These are phyloP conservation scores for Andrographis paniculata DNA, from an alignment of 305 asterid genomes.

Conservation along the genomic window DNA sequence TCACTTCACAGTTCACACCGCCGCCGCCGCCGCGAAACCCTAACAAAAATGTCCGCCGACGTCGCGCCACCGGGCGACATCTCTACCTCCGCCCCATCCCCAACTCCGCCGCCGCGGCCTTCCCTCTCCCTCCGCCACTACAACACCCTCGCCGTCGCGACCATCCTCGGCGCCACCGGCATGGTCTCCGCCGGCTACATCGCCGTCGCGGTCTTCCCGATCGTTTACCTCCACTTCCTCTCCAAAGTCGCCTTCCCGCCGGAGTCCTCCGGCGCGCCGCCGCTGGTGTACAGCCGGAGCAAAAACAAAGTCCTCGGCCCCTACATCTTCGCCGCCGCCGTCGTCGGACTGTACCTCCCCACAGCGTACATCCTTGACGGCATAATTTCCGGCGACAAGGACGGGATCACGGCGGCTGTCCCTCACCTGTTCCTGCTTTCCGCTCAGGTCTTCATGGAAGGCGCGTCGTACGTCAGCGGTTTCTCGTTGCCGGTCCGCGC, in stretches of 20 bases:
- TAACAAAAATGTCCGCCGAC: not conserved
- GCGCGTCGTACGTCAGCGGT: slow-evolving; percentile 30
- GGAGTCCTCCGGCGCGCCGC: slow-evolving; percentile 18
- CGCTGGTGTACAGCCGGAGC: slow-evolving; percentile 37
- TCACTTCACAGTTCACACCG: too few species aligned
- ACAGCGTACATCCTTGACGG: slow-evolving; percentile 56
- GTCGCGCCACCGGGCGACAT: not conserved
- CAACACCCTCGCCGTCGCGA: slow-evolving; percentile 42
- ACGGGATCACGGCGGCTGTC: slow-evolving; percentile 57
- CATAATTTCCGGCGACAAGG: slow-evolving; percentile 47
- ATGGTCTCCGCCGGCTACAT: slow-evolving; percentile 44
- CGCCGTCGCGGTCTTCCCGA: slow-evolving; percentile 50
- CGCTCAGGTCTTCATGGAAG: slow-evolving; percentile 75
- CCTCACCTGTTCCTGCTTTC: slow-evolving; percentile 70
- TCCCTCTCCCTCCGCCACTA: slow-evolving; percentile 45
- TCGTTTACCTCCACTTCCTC: slow-evolving; percentile 51
- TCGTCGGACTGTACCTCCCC: slow-evolving; percentile 56
- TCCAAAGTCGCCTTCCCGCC: slow-evolving; percentile 58
- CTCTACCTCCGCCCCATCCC: not conserved
- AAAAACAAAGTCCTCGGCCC: slow-evolving; percentile 26
- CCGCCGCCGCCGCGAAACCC: too few species aligned
- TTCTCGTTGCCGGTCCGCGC: slow-evolving; percentile 56
- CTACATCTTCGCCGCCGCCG: slow-evolving; percentile 36
- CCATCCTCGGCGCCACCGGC: slow-evolving; percentile 58
- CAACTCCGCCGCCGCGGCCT: not conserved